These are phyloP conservation scores for Alternaria dauci DNA, from an alignment of 2,329 filamentous ascomycete species.

Conservation along the genomic window DNA sequence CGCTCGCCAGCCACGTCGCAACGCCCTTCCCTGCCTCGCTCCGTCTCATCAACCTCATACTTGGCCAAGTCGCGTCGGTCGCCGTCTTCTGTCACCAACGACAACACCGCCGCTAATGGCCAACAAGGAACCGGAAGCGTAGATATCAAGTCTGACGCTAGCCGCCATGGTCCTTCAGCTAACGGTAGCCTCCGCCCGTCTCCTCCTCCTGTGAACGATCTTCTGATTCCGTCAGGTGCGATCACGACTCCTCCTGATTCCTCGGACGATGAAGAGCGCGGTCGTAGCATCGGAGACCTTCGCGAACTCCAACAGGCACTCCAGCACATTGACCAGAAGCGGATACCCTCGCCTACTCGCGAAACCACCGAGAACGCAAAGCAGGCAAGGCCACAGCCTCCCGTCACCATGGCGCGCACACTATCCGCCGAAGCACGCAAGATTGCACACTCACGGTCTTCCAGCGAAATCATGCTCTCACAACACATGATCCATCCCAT, in stretches of 20 bases:
- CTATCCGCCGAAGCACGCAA: conserved; percentile 66
- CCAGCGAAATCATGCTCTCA: conserved; percentile 64
- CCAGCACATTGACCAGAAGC: conserved; percentile 75
- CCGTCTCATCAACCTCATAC: conserved; percentile 67
- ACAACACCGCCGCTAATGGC: conserved; percentile 44
- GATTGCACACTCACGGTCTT: conserved; percentile 68
- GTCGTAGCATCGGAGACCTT: conserved; percentile 55
- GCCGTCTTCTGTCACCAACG: conserved; percentile 56
- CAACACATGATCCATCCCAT: conserved; percentile 53
- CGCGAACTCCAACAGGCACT: conserved; percentile 83
- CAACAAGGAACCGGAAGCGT: conserved; percentile 33
- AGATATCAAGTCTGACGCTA: conserved; percentile 30
- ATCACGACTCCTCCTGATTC: conserved; percentile 94
- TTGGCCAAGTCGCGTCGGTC: conserved; percentile 68
- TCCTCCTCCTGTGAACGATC: conserved; percentile 79
- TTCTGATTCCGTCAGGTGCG: conserved; percentile 80
- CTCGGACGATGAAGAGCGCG: conserved; percentile 83
- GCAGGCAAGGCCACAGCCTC: conserved; percentile 23
- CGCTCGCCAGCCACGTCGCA: conserved; percentile 45
- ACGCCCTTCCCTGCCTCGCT: conserved; percentile 62
- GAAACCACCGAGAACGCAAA: conserved; percentile 28
- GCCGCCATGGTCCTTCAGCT: conserved; percentile 34
- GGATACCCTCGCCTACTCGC: conserved; percentile 65
- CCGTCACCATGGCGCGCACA: conserved; percentile 36
- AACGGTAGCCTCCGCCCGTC: conserved; percentile 78